Conservation (phyloP, 2,329 filamentous ascomycete species). For the Fusarium decemcellulare region DNA sequence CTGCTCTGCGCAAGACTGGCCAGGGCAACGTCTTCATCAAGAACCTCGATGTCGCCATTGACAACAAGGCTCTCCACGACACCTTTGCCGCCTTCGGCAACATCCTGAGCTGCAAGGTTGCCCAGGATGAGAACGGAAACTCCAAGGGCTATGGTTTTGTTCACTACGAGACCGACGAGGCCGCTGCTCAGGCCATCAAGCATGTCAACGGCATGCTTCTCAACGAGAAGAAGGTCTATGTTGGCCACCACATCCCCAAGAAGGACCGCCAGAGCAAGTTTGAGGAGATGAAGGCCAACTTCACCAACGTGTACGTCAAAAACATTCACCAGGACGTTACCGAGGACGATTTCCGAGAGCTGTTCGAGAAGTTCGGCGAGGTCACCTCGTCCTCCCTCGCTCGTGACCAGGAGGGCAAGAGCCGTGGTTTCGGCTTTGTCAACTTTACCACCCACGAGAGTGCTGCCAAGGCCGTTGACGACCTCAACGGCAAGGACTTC, state of each 20-base stretch:
- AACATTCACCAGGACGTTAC: conserved; percentile 89
- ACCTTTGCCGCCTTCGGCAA: conserved; percentile 99
- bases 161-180: conserved; percentile 99
- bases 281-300: conserved; percentile 99
- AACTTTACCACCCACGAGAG: conserved; percentile 95
- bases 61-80: conserved; percentile 99
- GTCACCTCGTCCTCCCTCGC: conserved; percentile 97
- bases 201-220: conserved; percentile 99
- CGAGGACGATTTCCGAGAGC: conserved; percentile 93
- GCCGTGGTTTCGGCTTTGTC: conserved; percentile 95
- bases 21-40: conserved; percentile 99
- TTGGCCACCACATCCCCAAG: conserved; percentile 99
- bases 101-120: conserved; percentile 99
- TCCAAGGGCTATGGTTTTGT: conserved; percentile 99
- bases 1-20: conserved; percentile 98
- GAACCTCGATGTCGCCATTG: conserved; percentile 98
- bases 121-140: conserved; percentile 95
- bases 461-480: conserved; percentile 88
- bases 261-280: conserved; percentile 99
- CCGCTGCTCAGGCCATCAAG: conserved; percentile 97
- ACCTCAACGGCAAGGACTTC: conserved; percentile 93
- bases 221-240: conserved; percentile 99
- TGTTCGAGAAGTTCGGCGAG: conserved; percentile 93
- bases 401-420: conserved; percentile 91
- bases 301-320: conserved; percentile 99